Base-by-base conservation (phyloP, 176 grass and related monocot species). In the Juncus effusus region DNA sequence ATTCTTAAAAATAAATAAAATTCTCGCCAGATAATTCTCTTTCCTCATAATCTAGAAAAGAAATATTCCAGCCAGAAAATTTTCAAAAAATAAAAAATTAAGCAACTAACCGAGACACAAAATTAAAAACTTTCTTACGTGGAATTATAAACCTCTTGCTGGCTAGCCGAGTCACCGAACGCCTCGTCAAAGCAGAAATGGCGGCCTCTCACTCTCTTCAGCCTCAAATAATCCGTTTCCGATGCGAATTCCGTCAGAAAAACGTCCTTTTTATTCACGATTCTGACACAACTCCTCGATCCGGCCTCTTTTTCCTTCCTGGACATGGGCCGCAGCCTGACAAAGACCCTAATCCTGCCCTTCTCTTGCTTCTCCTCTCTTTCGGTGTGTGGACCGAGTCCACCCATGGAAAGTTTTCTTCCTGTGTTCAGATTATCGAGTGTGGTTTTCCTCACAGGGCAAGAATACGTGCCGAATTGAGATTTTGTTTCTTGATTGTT, bases 121-220 rank as follows among this genome's bases (percentile, higher is more conserved):
- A 61, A 16, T 12, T 5, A 47, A 9, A 47, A 9, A 47, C 51
- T 42, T 3, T 52, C 82, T 91, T 90, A 99, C 89, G 94, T 87
- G 45, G 88, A 86, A 61, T 36, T 54, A 64, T 99, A 99, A 53
- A 99, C 85, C 72, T 99, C 80, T 40, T 75, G 70, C 54, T 99
- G 94, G 14, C 41, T 74, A 3, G 94, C 92, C 13, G 85, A 78
- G 58, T 99, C 94, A 0, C 85, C 80, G 63, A 99, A 99, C 35
- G 89, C 84, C 28, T 82, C 74, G 56, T 99, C 94, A 67, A 99
- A 99, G 76, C 85, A 93, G 83, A 99, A 99, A 76, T 99, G 94
- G 55, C 85, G 80, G 45, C 85, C 94, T 7, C 88, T 82, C 49
- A 89, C 61, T 51, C 88, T 87, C 77, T 99, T 99, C 40, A 99